Evolutionary conservation across 2,329 filamentous ascomycete genomes (phyloP).

Genomic region (Lecanoromycetidae sp.): DNA sequence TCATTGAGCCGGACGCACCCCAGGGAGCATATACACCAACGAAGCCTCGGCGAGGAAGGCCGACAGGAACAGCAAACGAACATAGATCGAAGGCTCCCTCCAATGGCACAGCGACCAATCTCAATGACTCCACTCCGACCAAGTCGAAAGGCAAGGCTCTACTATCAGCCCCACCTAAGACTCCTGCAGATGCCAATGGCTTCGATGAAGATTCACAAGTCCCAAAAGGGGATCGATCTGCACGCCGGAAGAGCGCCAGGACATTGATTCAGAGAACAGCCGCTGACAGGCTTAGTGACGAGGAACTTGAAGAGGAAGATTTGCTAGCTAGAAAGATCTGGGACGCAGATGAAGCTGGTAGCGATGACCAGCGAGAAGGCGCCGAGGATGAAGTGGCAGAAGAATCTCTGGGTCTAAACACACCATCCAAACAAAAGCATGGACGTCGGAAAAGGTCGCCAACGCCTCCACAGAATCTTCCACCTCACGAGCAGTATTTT

Average conservation of each 20-base stretch:
- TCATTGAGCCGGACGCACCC: background rate
- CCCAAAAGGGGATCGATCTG: conserved; percentile 12
- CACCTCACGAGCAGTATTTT: conserved; percentile 85
- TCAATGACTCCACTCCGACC: conserved; percentile 1
- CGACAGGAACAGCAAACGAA: conserved; percentile 16
- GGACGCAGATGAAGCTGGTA: conserved; percentile 14
- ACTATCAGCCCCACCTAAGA: conserved; percentile 12
- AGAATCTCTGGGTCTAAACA: conserved; percentile 21
- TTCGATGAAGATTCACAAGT: background rate
- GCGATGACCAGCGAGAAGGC: conserved; percentile 4
- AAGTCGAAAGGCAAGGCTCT: conserved; percentile 11
- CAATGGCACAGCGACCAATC: background rate
- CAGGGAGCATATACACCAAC: conserved; percentile 6
- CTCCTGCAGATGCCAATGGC: background rate
- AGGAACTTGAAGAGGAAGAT: conserved; percentile 14
- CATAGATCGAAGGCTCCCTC: conserved; percentile 12
- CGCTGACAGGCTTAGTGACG: conserved; percentile 3
- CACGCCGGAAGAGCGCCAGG: conserved; percentile 13
- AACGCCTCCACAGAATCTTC: conserved; percentile 68
- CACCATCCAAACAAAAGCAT: conserved; percentile 47
- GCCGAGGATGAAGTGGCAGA: background rate
- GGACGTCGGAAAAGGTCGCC: conserved; percentile 53
- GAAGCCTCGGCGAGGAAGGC: conserved; percentile 14
- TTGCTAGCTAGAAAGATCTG: conserved; percentile 13
- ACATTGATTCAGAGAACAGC: conserved; percentile 7